phyloP scores from a whole-genome alignment of 768 basidiomycete species.

The Russula sp. region DNA sequence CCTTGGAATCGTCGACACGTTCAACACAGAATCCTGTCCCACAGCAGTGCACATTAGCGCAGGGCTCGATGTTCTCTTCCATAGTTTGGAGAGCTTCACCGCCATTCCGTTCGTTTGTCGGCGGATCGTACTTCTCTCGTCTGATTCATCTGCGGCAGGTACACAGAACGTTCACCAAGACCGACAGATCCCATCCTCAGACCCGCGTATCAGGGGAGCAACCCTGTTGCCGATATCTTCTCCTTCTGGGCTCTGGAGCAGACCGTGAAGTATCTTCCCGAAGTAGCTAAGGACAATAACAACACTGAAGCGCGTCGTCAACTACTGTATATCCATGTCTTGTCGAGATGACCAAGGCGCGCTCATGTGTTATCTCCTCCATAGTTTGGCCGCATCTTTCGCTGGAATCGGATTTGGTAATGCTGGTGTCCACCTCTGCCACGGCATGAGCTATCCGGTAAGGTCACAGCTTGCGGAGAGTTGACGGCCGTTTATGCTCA shows the following conservation, averaged over 20 bases:
- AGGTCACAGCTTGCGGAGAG: conserved; percentile 23
- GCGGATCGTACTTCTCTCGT: background rate
- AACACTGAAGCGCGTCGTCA: conserved; percentile 81
- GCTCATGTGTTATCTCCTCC: background rate
- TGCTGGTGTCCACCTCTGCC: conserved; percentile 86
- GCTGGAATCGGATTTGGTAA: conserved; percentile 96
- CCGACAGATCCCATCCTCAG: conserved; percentile 86
- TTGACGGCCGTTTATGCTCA: background rate
- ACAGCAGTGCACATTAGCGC: conserved; percentile 89
- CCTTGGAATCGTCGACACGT: conserved; percentile 81
- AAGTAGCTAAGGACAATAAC: conserved; percentile 69
- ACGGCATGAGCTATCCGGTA: conserved; percentile 86
- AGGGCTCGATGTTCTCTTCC: conserved; percentile 95
- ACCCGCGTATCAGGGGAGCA: conserved; percentile 91
- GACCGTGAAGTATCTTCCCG: conserved; percentile 83
- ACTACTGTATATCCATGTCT: conserved; percentile 65
- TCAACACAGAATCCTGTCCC: conserved; percentile 88
- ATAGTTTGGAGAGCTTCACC: conserved; percentile 91
- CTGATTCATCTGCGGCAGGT: conserved; percentile 39
- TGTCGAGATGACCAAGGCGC: background rate
- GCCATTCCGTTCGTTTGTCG: conserved; percentile 69
- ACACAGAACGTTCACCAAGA: conserved; percentile 83
- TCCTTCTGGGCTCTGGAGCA: conserved; percentile 89
- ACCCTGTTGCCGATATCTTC: conserved; percentile 94
- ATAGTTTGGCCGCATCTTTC: conserved; percentile 83